phyloP scores from a whole-genome alignment of 164 flowering plant species.

The Macadamia integrifolia region DNA sequence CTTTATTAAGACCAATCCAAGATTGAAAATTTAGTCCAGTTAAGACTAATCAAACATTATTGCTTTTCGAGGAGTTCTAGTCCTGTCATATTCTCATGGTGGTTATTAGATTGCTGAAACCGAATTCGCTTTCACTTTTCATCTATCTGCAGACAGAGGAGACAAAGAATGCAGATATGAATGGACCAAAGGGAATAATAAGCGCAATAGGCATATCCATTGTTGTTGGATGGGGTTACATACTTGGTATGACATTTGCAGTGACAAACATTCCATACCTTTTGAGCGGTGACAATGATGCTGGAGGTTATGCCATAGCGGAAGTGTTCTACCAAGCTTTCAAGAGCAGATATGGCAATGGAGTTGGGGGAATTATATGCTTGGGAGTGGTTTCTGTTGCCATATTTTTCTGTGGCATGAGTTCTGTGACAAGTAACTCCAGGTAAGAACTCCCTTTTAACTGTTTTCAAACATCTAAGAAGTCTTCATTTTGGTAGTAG shows the following conservation, averaged over 20 bases:
- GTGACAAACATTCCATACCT: constrained; percentile 75
- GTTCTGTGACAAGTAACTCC: constrained; percentile 59
- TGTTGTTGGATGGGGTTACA: constrained; percentile 85
- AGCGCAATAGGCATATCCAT: constrained; percentile 84
- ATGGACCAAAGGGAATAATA: constrained; percentile 92
- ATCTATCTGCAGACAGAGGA: constrained; percentile 72
- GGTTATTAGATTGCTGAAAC: not conserved
- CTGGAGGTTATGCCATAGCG: constrained; percentile 96
- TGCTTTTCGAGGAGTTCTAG: not conserved
- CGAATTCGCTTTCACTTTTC: constrained; percentile 1
- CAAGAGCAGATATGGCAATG: constrained; percentile 79
- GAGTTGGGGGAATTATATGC: constrained; percentile 86
- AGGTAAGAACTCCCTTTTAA: constrained; percentile 39
- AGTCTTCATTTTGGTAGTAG: not conserved
- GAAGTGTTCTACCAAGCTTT: constrained; percentile 76
- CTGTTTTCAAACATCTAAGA: not conserved
- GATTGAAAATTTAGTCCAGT: no score
- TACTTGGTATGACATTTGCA: constrained; percentile 67
- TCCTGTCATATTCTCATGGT: not conserved
- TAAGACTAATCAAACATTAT: not conserved
- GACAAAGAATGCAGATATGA: constrained; percentile 79
- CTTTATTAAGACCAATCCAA: no score
- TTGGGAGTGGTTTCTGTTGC: constrained; percentile 81
- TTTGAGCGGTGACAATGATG: constrained; percentile 60
- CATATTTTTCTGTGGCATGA: constrained; percentile 88